Base-by-base conservation (phyloP, 2,329 filamentous ascomycete species). In the Incumbomyces delicatus region DNA sequence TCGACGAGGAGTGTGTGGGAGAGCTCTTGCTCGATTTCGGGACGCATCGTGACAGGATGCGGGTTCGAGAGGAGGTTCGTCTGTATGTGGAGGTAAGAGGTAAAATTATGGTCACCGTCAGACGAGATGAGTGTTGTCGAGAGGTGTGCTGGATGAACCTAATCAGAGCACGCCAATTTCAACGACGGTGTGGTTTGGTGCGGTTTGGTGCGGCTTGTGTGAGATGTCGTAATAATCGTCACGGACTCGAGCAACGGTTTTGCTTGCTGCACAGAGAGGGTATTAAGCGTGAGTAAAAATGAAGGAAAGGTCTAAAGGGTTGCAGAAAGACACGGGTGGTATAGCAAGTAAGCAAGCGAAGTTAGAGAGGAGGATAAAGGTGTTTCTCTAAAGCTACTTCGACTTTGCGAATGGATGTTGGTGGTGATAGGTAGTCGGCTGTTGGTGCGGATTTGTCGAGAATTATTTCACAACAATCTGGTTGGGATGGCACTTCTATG, bases 21-120 rank as follows among this genome's bases (percentile, higher is more conserved):
- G 69, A 98, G 86, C 76, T 98, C 92, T 73, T 98, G 92, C 81
- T 98, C 90, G 69, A 96, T 77, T 80, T 98, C 92, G 68, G 92
- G 92, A 76, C 87, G 87, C 90, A 96, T 96, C 60, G 61, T 83
- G 73, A 50, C 52, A 55, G 53, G 50, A 53, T 51, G 51, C 48
- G 54, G n/a, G 52, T 51, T 47, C 53, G 57, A 35, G 54, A 37
- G 36, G 48, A 38, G 32, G 50, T 48, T 42, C 34, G 46, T 50
- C 50, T 51, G 44, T 52, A 53, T 44, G 55, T 38, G 34, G 51
- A 40, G 47, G 29, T 52, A 48, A 50, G 50, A 48, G 27, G 55
- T 53, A 36, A 11, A 17, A 17, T 11, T 16, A 16, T 11, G 29
- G 22, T 20, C 10, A 41, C 46, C 13, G 13, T 29, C n/a, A 6